Percentiles rank a stretch among this genome's conserved stretches.
Evolutionary conservation across 2,329 filamentous ascomycete genomes (phyloP).

Genomic region (Ceratocystis smalleyi): DNA sequence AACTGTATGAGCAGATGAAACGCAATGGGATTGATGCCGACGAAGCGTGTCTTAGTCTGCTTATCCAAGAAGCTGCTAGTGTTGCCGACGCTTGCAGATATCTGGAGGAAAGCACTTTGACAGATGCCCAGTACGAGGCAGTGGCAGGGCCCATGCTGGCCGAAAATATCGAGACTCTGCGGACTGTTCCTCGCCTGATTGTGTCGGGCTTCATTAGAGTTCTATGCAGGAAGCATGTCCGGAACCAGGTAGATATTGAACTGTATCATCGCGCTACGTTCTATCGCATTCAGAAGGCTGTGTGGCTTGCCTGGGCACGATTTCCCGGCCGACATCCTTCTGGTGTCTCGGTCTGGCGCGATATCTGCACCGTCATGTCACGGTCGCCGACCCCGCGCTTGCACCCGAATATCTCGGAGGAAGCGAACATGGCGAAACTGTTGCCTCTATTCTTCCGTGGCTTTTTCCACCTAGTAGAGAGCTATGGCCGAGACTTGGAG

Average conservation of each 20-base stretch:
- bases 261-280: slow-evolving; percentile 12
- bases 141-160: slow-evolving; percentile 17
- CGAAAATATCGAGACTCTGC: slow-evolving; percentile 3
- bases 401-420: slow-evolving; percentile 11
- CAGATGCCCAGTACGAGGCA: slow-evolving; percentile 4
- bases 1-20: slow-evolving; percentile 46
- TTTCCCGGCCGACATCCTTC: slow-evolving; percentile 7
- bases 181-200: slow-evolving; percentile 14
- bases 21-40: slow-evolving; percentile 32
- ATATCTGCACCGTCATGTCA: slow-evolving; percentile 1
- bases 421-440: slow-evolving; percentile 5
- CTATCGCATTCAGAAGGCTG: slow-evolving; percentile 15
- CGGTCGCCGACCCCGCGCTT: slow-evolving; percentile 13
- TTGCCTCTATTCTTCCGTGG: slow-evolving; percentile 8
- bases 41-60: slow-evolving; percentile 36
- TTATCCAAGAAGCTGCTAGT: slow-evolving; percentile 37
- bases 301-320: slow-evolving; percentile 11
- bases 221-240: slow-evolving; percentile 15
- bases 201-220: slow-evolving; percentile 15
- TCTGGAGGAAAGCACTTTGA: slow-evolving; percentile 5
- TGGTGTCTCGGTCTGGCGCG: slow-evolving; percentile 6
- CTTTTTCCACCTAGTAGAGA: slow-evolving; percentile 11
- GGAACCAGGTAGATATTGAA: slow-evolving; percentile 5
- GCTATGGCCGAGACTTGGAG: slow-evolving; percentile 12
- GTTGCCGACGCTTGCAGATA: slow-evolving; percentile 9